Evolutionary conservation across 306 rosid species (phyloP), one percentile per base, ranked within the genome.

Genomic region (Lagenaria siceraria): DNA sequence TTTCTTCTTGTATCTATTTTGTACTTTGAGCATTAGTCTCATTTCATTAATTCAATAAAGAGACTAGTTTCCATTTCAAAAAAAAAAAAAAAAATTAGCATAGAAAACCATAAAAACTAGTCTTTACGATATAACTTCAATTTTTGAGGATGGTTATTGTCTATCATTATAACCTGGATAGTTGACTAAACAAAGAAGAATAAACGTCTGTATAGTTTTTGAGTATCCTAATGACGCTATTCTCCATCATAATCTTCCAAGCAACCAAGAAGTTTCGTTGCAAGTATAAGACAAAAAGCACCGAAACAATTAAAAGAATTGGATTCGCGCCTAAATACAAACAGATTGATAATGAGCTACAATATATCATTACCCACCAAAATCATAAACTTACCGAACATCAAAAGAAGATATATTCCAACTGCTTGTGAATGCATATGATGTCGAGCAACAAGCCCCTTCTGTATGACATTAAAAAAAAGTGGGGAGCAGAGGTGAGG

Each of bases 381-480:
- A 83, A 75, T 84, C 87, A 76, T 82, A 79, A 72, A 79, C 79
- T 81, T 92, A 85, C 87, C 87, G 81, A 48, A 89, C 77, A 79
- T 89, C 91, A 70, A 75, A 79, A 70, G 84, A 71, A 87, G 86
- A 74, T 86, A 83, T 90, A 74, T 78, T 80, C 80, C 91, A 81
- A 78, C 77, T 81, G 84, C 72, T 81, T 33, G 88, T 64, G 78
- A 84, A 84, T 81, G 89, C 90, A 81, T 78, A 74, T 15, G 90
- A 71, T 10, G 80, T 81, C 59, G 85, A 80, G 87, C 88, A 85
- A 86, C 85, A 83, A 51, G 85, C 74, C 75, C 89, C 91, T 76
- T 94, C 98, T 89, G 87, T 84, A 82, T 60, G 83, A 81, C 83
- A 71, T 71, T 25, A 27, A 27, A 31, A 27, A 31, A 71, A 42